phyloP scores from a whole-genome alignment of 176 grass and related monocot genomes.

The Musa troglodytarum region DNA sequence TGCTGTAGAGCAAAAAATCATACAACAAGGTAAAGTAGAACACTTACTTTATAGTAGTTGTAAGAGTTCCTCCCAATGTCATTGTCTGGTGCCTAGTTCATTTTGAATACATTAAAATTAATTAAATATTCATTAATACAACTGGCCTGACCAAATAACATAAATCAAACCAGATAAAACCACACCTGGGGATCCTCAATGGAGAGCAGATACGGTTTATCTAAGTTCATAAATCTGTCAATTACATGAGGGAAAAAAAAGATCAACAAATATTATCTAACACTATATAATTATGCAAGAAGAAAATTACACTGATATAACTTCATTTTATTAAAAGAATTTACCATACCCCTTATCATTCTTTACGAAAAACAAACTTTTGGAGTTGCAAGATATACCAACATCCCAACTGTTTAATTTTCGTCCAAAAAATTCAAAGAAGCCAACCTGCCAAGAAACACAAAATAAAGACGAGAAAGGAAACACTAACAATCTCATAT shows the following conservation, averaged over 20 bases:
- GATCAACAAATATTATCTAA: background rate
- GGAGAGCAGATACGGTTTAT: constrained; percentile 64
- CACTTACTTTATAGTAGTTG: constrained; percentile 86
- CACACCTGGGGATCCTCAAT: constrained; percentile 96
- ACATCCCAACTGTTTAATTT: constrained; percentile 79
- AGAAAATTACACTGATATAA: background rate
- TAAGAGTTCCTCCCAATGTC: constrained; percentile 96
- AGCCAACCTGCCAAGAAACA: constrained; percentile 48
- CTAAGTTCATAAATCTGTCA: constrained; percentile 63
- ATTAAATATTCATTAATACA: constrained; percentile 25
- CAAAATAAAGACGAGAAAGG: constrained; percentile 3
- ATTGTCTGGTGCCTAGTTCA: constrained; percentile 67
- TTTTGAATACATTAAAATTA: constrained; percentile 5
- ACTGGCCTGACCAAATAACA: constrained; percentile 16
- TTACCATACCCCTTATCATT: constrained; percentile 57
- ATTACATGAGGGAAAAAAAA: constrained; percentile 18
- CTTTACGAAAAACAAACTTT: constrained; percentile 64
- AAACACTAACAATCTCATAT: background rate
- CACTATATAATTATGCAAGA: background rate
- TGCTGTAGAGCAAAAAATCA: background rate
- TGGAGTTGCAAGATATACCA: constrained; percentile 81
- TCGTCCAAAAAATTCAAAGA: constrained; percentile 94
- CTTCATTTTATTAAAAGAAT: background rate
- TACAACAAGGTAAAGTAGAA: background rate
- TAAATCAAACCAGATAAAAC: constrained; percentile 24